A percentile compares a stretch with the other conserved stretches of the same genome.
phyloP scores from a whole-genome alignment of 805 yeast species.

The Suhomyces sp. region DNA sequence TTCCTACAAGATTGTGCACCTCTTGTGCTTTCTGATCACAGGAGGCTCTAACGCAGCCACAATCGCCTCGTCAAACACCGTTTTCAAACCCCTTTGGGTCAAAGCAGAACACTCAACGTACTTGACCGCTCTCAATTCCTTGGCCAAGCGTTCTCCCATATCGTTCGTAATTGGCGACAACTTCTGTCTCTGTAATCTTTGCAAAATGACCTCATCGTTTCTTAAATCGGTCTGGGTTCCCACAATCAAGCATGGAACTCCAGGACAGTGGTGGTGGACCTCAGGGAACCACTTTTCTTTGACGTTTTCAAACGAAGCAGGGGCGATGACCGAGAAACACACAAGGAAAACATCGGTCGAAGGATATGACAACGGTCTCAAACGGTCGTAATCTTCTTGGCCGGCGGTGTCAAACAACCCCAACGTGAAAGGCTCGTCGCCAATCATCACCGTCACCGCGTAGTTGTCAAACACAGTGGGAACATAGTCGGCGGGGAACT shows the following conservation, averaged over 20 bases:
- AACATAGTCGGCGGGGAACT: constrained; percentile 96
- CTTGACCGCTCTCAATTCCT: constrained; percentile 91
- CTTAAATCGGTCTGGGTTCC: constrained; percentile 96
- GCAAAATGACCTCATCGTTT: constrained; percentile 86
- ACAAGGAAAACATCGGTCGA: constrained; percentile 95
- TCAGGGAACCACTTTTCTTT: constrained; percentile 99
- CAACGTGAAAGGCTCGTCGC: constrained; percentile 95
- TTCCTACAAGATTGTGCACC: constrained; percentile 83
- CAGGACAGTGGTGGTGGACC: constrained; percentile 95
- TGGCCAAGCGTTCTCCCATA: constrained; percentile 89
- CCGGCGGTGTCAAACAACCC: constrained; percentile 99
- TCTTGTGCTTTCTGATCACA: constrained; percentile 73
- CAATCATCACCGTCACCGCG: constrained; percentile 93
- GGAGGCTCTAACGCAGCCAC: constrained; percentile 98
- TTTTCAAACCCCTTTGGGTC: constrained; percentile 94
- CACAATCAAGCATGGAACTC: constrained; percentile 93
- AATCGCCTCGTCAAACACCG: constrained; percentile 97
- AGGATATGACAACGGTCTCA: constrained; percentile 95
- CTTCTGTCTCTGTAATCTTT: constrained; percentile 87
- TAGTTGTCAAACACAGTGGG: constrained; percentile 98
- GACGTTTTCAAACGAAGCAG: constrained; percentile 95
- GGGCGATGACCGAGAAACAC: constrained; percentile 94
- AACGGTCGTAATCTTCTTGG: constrained; percentile 97
- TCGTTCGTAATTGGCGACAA: constrained; percentile 81
- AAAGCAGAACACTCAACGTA: constrained; percentile 97